Conservation (phyloP, 164 flowering plant genomes). For the Nelumbo lutea region DNA sequence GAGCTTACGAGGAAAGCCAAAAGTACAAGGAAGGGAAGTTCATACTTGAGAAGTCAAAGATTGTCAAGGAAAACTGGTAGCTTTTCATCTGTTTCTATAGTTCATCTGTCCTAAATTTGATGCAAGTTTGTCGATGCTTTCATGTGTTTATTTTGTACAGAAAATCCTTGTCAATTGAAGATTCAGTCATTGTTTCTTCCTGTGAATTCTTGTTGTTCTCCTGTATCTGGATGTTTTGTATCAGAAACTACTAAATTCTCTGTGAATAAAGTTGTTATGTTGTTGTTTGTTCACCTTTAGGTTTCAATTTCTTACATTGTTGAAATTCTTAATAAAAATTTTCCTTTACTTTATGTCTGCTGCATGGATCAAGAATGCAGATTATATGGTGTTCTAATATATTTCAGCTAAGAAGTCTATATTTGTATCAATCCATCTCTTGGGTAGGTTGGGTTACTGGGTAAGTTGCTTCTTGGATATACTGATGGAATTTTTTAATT, state of each 20-base stretch:
- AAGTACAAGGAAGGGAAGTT: constrained; percentile 79
- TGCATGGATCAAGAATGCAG: background rate
- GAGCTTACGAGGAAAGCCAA: constrained; percentile 51
- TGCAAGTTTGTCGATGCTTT: constrained; percentile 12
- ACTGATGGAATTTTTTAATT: background rate
- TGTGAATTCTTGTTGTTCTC: constrained; percentile 11
- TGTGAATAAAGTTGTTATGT: constrained; percentile 15
- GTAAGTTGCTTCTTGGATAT: background rate
- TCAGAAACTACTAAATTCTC: background rate
- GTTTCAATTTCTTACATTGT: background rate
- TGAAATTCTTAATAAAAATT: background rate
- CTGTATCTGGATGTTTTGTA: constrained; percentile 9
- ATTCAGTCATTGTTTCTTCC: constrained; percentile 14
- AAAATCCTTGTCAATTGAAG: constrained; percentile 13
- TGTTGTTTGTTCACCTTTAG: background rate
- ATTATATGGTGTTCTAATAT: background rate
- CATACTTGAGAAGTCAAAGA: constrained; percentile 52
- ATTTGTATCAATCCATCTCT: background rate
- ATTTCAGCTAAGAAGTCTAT: background rate
- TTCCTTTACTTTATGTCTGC: background rate
- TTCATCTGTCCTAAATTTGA: background rate
- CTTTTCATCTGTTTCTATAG: background rate
- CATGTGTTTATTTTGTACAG: constrained; percentile 14
- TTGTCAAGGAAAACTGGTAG: constrained; percentile 51
- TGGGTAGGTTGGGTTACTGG: constrained; percentile 1